These are phyloP conservation scores for Giardia muris DNA, from an alignment of 208 protist species.

Conservation along the genomic window DNA sequence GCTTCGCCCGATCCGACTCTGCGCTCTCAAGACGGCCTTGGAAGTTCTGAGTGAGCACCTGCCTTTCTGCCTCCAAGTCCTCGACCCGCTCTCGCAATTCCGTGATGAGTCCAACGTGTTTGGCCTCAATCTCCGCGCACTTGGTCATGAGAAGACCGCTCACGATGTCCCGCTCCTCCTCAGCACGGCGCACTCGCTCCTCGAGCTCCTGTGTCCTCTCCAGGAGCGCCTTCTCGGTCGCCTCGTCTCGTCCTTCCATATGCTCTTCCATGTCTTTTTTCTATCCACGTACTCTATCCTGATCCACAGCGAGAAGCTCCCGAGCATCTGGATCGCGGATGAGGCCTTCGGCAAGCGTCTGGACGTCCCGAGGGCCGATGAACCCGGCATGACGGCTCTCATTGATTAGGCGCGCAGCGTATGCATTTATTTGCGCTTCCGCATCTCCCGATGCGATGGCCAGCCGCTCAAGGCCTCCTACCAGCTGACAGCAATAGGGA, in stretches of 20 bases:
- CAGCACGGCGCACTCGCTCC: background rate
- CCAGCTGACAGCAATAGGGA: no score
- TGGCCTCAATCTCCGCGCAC: background rate
- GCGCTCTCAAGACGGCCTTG: background rate
- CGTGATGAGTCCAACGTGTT: background rate
- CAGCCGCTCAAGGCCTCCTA: no score
- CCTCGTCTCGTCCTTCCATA: background rate
- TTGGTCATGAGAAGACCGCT: background rate
- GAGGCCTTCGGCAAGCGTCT: background rate
- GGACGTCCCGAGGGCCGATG: background rate
- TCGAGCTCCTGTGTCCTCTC: background rate
- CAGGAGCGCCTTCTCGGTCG: background rate
- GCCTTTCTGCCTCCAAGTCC: background rate
- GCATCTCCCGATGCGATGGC: no score
- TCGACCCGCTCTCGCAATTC: background rate
- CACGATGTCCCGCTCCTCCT: background rate
- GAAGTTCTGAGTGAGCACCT: background rate
- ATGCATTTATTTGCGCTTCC: background rate
- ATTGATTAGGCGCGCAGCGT: background rate
- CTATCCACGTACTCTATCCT: background rate
- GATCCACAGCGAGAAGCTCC: background rate
- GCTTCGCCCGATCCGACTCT: background rate
- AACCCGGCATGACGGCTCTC: background rate
- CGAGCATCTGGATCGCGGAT: background rate
- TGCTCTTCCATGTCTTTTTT: background rate